These are phyloP conservation scores for Thelephora terrestris DNA, from an alignment of 1,284 basidiomycete genomes.

Conservation along the genomic window DNA sequence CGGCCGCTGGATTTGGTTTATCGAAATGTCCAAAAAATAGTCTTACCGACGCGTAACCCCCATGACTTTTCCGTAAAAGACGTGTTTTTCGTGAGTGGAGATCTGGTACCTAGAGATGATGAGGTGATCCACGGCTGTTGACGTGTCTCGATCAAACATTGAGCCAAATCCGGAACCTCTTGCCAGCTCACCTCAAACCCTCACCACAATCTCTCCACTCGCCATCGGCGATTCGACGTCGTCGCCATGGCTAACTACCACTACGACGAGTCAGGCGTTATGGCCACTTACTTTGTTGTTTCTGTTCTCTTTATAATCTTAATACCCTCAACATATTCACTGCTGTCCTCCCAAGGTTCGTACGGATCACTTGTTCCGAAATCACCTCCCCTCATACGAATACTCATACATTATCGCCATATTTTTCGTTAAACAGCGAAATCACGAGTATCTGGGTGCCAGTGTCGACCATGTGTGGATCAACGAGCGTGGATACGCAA, in stretches of 20 bases:
- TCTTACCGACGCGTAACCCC: too few relatives aligned
- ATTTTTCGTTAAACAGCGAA: slow-evolving; percentile 12
- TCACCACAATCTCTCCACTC: slow-evolving; percentile 9
- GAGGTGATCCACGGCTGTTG: too few relatives aligned
- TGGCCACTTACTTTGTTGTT: slow-evolving; percentile 85
- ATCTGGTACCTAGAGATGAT: too few relatives aligned
- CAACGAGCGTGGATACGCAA: slow-evolving; percentile 42
- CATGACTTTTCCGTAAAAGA: too few relatives aligned
- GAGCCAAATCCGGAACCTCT: slow-evolving; percentile 10
- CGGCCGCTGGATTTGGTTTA: too few relatives aligned
- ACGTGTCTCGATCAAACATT: slow-evolving; percentile 3
- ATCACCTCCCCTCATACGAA: slow-evolving; percentile 1
- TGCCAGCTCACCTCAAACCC: slow-evolving; percentile 13
- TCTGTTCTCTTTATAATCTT: slow-evolving; percentile 78
- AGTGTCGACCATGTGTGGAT: slow-evolving; percentile 54
- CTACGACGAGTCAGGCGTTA: slow-evolving; percentile 84
- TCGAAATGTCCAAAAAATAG: too few relatives aligned
- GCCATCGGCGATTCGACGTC: slow-evolving; percentile 1
- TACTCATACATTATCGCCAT: background rate
- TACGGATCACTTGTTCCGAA: slow-evolving; percentile 5
- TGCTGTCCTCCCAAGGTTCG: slow-evolving; percentile 30
- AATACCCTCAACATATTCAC: slow-evolving; percentile 60
- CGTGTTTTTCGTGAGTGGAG: too few relatives aligned
- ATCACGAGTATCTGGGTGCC: slow-evolving; percentile 37
- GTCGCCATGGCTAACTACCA: slow-evolving; percentile 63